phyloP scores from a whole-genome alignment of 2,329 filamentous ascomycete genomes.

The Tolypocladium amazonense region DNA sequence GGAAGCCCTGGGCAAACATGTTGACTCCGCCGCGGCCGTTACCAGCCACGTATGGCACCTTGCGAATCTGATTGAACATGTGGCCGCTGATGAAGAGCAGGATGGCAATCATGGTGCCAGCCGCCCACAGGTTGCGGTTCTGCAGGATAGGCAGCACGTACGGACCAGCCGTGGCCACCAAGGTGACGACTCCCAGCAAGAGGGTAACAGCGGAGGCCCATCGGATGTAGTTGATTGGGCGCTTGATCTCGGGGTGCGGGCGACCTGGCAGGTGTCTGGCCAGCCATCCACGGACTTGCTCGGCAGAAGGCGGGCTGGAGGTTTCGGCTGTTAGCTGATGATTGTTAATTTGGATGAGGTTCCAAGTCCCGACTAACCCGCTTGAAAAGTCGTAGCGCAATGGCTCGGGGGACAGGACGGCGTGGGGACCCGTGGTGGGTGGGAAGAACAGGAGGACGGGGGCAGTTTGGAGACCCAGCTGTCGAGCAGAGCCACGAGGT shows the following conservation, averaged over 20 bases:
- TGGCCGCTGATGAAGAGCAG: slow-evolving; percentile 91
- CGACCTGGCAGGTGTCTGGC: slow-evolving; percentile 66
- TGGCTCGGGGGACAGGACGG: slow-evolving; percentile 57
- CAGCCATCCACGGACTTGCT: slow-evolving; percentile 71
- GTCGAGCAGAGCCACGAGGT: slow-evolving; percentile 1
- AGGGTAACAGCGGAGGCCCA: slow-evolving; percentile 58
- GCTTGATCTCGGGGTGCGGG: slow-evolving; percentile 65
- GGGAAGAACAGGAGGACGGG: slow-evolving; percentile 82
- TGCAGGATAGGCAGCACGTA: slow-evolving; percentile 74
- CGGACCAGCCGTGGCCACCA: slow-evolving; percentile 60
- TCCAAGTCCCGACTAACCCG: slow-evolving; percentile 44
- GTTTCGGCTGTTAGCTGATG: neutral
- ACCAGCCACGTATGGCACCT: slow-evolving; percentile 82
- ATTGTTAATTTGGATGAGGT: neutral
- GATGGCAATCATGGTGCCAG: slow-evolving; percentile 76
- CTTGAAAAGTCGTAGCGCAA: slow-evolving; percentile 74
- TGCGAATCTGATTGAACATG: slow-evolving; percentile 99
- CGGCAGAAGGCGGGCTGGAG: slow-evolving; percentile 59
- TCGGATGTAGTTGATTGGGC: slow-evolving; percentile 80
- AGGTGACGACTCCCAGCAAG: slow-evolving; percentile 59
- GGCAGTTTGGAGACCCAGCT: slow-evolving; percentile 91
- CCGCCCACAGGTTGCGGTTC: slow-evolving; percentile 91
- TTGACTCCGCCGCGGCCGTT: slow-evolving; percentile 76
- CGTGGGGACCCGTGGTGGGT: slow-evolving; percentile 72
- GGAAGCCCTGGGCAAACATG: slow-evolving; percentile 88